phyloP scores from a whole-genome alignment of 768 basidiomycete species.

The Leucocoprinus birnbaumii region DNA sequence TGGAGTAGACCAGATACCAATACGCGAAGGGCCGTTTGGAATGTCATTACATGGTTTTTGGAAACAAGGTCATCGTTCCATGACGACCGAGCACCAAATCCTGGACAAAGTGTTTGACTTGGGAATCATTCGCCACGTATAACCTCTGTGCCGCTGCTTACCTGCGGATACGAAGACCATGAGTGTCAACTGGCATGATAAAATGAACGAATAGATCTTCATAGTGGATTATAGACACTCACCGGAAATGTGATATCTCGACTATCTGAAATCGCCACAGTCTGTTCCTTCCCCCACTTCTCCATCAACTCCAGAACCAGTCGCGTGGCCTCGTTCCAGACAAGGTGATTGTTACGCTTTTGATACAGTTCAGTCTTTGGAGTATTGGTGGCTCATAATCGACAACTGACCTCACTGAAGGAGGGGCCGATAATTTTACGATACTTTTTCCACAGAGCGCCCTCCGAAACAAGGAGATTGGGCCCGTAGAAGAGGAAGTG shows the following conservation, averaged over 20 bases:
- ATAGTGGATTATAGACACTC: slow-evolving; percentile 9
- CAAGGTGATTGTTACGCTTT: slow-evolving; percentile 43
- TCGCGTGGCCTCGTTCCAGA: slow-evolving; percentile 42
- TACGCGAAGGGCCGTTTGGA: slow-evolving; percentile 44
- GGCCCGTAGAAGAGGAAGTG: slow-evolving; percentile 11
- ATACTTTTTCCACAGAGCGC: slow-evolving; percentile 17
- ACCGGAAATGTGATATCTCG: slow-evolving; percentile 56
- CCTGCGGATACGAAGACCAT: slow-evolving; percentile 55
- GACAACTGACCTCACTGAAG: slow-evolving; percentile 15
- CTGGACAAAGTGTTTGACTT: too few relatives aligned
- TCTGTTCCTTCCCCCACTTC: slow-evolving; percentile 38
- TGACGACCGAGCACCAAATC: too few relatives aligned
- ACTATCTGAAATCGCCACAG: slow-evolving; percentile 35
- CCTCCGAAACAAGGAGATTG: slow-evolving; percentile 15
- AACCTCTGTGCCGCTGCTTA: slow-evolving; percentile 16
- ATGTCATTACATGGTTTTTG: slow-evolving; percentile 42
- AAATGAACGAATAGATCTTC: neutral
- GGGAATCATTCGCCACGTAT: too few relatives aligned
- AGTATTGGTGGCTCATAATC: neutral
- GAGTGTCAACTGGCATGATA: slow-evolving; percentile 41
- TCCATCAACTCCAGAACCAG: slow-evolving; percentile 41
- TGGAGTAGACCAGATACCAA: slow-evolving; percentile 34
- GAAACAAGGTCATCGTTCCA: slow-evolving; percentile 30
- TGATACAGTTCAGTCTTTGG: neutral
- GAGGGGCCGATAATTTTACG: slow-evolving; percentile 16